Conservation (phyloP, 164 flowering plant species). For the Taxillus chinensis region DNA sequence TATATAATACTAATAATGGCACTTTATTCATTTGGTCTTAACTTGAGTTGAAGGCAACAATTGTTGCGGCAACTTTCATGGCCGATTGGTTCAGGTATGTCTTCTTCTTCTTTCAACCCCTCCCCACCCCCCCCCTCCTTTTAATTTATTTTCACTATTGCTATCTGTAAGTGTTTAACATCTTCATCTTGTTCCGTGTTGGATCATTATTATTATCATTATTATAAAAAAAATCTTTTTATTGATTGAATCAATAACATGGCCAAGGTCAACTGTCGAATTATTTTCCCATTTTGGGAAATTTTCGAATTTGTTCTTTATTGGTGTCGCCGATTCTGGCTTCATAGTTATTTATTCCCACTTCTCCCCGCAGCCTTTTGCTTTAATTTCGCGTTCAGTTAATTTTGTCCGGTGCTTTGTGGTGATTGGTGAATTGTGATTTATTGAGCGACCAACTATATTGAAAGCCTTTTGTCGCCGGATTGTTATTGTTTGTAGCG, state of each 20-base stretch:
- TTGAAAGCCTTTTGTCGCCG: too few relatives aligned
- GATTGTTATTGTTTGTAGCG: background rate
- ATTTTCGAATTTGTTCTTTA: too few relatives aligned
- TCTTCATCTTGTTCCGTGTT: background rate
- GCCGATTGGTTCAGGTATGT: background rate
- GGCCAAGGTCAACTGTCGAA: too few relatives aligned
- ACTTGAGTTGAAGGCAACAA: slow-evolving; percentile 13
- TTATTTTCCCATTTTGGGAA: too few relatives aligned
- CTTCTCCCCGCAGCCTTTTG: too few relatives aligned
- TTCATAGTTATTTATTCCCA: too few relatives aligned
- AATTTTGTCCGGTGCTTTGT: too few relatives aligned
- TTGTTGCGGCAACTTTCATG: background rate
- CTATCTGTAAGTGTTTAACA: slow-evolving; percentile 6
- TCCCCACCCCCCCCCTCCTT: background rate
- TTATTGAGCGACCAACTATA: too few relatives aligned
- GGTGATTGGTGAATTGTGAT: too few relatives aligned
- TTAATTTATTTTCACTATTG: slow-evolving; percentile 4
- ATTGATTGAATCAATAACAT: too few relatives aligned
- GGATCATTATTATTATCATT: background rate
- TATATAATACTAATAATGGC: slow-evolving; percentile 10
- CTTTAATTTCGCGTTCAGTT: too few relatives aligned
- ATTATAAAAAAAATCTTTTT: background rate
- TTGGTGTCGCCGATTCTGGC: too few relatives aligned
- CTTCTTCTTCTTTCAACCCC: background rate
- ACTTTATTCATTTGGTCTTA: slow-evolving; percentile 18